Base-by-base conservation (phyloP, 768 basidiomycete genomes). In the Austroboletus festivus region DNA sequence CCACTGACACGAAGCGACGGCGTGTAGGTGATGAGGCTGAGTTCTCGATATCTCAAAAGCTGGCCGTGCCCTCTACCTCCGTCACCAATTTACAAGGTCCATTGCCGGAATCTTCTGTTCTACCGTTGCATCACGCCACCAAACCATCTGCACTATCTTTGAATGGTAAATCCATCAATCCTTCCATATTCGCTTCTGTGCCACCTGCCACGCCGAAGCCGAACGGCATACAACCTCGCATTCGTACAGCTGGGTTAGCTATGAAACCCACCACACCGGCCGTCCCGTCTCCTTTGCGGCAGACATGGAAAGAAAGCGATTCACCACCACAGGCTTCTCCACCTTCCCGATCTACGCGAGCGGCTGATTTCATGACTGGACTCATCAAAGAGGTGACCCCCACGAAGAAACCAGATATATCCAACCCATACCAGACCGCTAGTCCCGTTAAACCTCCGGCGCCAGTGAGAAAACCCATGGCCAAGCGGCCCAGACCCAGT, bases 361-460 rank as follows among this genome's bases (percentile, higher is more conserved):
- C 85, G 5, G 87, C 86, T 11, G 78, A 72, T 58, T 79, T 81
- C 44, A 81, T 88, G 78, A 73, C 81, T 1, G 81, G 81, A 45
- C 71, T 89, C 45, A 81, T 88, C 54, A 83, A 85, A 63, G 83
- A 85, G 54, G 80, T 77, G 8, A 83, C 84, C 0, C 83, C 85
- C 0, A 73, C 78, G 13, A 81, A 77, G 64, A 81, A 72, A 49
- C 75, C 79, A 19, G 87, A 86, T 56, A 74, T 89, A 37, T 79
- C 78, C 44, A 91, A 91, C 62, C 89, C 89, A 0, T 90, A 91
- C 58, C 84, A 89, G 62, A 75, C 78, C 18, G 81, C 82, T 15
- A 86, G 79, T 56, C 86, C 86, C 33, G 77, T 86, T 18, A 71
- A 73, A 38, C 74, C 73, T 11, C 74, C 77, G 3, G 67, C 71